Percentiles rank a stretch among this genome's conserved stretches.
Conservation (phyloP, 371 early-diverging fungal species). For the Saksenaea vasiformis region DNA sequence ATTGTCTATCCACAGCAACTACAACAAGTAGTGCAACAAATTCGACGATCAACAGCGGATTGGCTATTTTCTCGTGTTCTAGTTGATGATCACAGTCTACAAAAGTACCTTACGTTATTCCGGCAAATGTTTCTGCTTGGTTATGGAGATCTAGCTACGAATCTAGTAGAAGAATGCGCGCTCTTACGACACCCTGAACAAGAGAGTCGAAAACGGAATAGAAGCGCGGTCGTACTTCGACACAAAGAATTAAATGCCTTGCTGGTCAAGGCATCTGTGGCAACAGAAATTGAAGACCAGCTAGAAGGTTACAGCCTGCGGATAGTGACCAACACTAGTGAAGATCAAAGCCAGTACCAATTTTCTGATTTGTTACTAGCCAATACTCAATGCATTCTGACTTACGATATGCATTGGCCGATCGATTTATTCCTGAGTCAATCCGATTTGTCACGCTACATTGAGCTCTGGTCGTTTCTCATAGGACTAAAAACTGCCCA, state of each 20-base stretch:
- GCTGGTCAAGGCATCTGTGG: constrained; percentile 48
- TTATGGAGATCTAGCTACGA: constrained; percentile 69
- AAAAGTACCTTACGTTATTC: constrained; percentile 62
- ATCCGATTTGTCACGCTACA: constrained; percentile 60
- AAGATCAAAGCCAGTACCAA: constrained; percentile 8
- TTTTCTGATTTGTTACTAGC: constrained; percentile 59
- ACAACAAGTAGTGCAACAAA: constrained; percentile 39
- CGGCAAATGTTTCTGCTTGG: constrained; percentile 67
- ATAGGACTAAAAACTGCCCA: constrained; percentile 53
- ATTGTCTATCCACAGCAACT: constrained; percentile 29
- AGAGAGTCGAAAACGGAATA: not conserved
- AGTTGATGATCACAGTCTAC: constrained; percentile 52
- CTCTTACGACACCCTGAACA: constrained; percentile 29
- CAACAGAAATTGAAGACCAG: constrained; percentile 34
- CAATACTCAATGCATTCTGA: constrained; percentile 52
- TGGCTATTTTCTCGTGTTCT: constrained; percentile 74
- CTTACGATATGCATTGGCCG: constrained; percentile 72
- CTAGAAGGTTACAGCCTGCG: constrained; percentile 30
- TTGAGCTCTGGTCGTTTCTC: constrained; percentile 64
- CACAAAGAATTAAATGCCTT: constrained; percentile 64
- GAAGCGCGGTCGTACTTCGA: constrained; percentile 37
- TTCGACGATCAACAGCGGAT: constrained; percentile 63
- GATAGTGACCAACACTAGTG: constrained; percentile 10
- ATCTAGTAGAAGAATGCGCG: constrained; percentile 62
- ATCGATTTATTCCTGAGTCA: constrained; percentile 71